These are phyloP conservation scores for Dalbergia cultrata DNA, from an alignment of 306 rosid genomes.

Conservation along the genomic window DNA sequence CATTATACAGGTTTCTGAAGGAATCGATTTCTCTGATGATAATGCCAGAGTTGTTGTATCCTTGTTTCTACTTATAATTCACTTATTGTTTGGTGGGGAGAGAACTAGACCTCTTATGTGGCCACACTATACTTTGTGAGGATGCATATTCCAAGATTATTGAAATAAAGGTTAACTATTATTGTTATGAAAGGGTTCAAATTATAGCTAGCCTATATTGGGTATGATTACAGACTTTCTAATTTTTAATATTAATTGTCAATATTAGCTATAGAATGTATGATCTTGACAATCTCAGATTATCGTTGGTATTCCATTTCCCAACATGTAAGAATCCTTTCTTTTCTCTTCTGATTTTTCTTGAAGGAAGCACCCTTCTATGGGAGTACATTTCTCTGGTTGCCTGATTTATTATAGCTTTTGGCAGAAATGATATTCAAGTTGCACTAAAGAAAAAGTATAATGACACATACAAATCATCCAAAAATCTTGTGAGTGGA, in stretches of 20 bases:
- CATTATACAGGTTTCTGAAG: conserved; percentile 85
- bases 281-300: conserved; percentile 84
- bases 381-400: conserved; percentile 46
- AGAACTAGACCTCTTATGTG: not conserved
- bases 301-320: conserved; percentile 94
- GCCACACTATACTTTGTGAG: not conserved
- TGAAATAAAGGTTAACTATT: conserved; percentile 16
- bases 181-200: not conserved
- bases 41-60: conserved; percentile 97
- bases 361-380: conserved; percentile 23
- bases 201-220: conserved; percentile 34
- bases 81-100: not conserved
- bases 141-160: conserved; percentile 32
- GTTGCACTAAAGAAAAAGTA: conserved; percentile 81
- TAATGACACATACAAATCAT: conserved; percentile 80
- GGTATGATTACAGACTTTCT: conserved; percentile 22
- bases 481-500: conserved; percentile 80
- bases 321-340: conserved; percentile 80
- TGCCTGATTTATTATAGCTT: conserved; percentile 48
- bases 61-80: conserved; percentile 51
- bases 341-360: conserved; percentile 37
- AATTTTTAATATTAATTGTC: conserved; percentile 20
- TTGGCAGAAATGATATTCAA: conserved; percentile 81
- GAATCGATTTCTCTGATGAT: conserved; percentile 95
- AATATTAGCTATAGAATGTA: conserved; percentile 42